Evolutionary conservation across 768 basidiomycete genomes (phyloP), one percentile per base, ranked within the genome.

Genomic region (Boletus sensibilis): DNA sequence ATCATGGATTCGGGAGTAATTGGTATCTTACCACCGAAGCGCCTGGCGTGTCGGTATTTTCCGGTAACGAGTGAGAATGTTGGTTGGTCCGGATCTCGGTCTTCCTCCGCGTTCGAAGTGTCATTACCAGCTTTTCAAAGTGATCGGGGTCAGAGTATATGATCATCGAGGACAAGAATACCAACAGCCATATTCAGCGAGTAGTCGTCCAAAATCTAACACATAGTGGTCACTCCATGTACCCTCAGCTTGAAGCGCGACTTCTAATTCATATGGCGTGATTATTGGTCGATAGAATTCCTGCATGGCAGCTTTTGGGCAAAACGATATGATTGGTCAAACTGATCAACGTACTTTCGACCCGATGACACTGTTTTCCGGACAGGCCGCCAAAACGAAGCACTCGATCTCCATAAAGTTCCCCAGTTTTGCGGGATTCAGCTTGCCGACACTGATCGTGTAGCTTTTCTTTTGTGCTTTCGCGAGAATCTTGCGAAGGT

Each of bases 381-480:
- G 89, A 71, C 97, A 99, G 3, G 95, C 95, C 4, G 97, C 91
- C 55, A 97, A 79, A 18, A 98, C 88, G 65, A 94, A 98, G 65
- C 94, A 96, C 67, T 98, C 96, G 47, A 99, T 87, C 70, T 98
- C 95, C 65, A 90, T 81, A 70, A 98, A 98, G 72, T 98, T 99
- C 10, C 87, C 96, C 21, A 98, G 80, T 66, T 98, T 98, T 8
- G 94, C 83, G 0, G 97, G 95, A 63, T 92, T 97, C 45, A 97
- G 82, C 72, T 96, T 94, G 37, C 97, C 96, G 0, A 99, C 95
- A 51, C 86, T 90, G 62, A 99, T 84, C 2, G 96, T 98, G 73
- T 98, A 99, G 58, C 84, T 85, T 70, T 98, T 98, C 75, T 95
- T 96, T 57, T 81, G 83, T 1, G 84, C 79, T 38, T 76, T 78